A percentile compares a stretch with the other conserved stretches of the same genome.
phyloP scores from a whole-genome alignment of 495 filamentous ascomycete species.

The Acidomyces sp. region DNA sequence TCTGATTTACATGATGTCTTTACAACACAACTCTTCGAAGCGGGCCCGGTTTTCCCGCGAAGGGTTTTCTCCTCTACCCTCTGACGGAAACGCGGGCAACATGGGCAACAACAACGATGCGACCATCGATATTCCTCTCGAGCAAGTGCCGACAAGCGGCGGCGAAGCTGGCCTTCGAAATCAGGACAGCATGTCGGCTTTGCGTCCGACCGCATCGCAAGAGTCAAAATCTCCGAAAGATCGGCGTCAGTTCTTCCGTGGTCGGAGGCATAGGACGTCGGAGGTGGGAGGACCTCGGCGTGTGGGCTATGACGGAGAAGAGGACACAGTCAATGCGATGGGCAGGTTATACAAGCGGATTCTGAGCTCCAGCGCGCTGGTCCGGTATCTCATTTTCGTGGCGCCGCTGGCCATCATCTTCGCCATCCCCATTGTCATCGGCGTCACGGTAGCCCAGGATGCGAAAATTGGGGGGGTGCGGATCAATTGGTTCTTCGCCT shows the following conservation, averaged over 20 bases:
- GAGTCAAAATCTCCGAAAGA: constrained; percentile 27
- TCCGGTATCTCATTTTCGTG: constrained; percentile 81
- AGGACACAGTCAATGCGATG: constrained; percentile 57
- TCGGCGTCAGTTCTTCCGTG: constrained; percentile 45
- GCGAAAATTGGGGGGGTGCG: constrained; percentile 51
- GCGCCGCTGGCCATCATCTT: constrained; percentile 62
- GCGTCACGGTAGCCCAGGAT: constrained; percentile 40
- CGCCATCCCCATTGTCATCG: constrained; percentile 68
- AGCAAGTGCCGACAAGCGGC: constrained; percentile 32
- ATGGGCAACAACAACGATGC: constrained; percentile 41
- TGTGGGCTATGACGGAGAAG: constrained; percentile 41
- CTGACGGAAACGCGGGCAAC: constrained; percentile 8
- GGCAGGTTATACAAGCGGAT: constrained; percentile 80
- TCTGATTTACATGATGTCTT: too few relatives aligned
- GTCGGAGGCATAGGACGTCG: constrained; percentile 44
- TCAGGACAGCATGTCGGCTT: constrained; percentile 21
- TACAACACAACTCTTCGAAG: too few relatives aligned
- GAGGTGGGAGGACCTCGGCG: too few relatives aligned
- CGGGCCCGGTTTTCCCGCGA: constrained; percentile 24
- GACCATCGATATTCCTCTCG: constrained; percentile 47
- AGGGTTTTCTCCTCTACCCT: constrained; percentile 24
- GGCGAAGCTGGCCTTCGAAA: constrained; percentile 31
- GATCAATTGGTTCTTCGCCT: constrained; percentile 69
- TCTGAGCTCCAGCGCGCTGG: constrained; percentile 70
- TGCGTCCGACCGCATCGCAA: constrained; percentile 5